Conservation (phyloP, 164 flowering plant species). For the Buxus sempervirens region DNA sequence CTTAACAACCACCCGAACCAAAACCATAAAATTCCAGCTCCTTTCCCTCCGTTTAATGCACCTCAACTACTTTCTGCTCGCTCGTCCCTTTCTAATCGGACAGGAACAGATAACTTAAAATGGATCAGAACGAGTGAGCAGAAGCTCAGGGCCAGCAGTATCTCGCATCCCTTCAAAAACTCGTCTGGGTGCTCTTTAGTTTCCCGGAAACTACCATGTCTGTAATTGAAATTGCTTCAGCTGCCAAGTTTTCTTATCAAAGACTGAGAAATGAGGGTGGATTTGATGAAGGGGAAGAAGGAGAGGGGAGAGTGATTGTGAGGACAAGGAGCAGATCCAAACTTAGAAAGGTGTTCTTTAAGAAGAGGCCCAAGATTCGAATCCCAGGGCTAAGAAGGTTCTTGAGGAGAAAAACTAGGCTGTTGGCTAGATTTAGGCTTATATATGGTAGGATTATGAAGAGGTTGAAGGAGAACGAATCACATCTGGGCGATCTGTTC, state of each 20-base stretch:
- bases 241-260: constrained; percentile 28
- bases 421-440: constrained; percentile 20
- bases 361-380: constrained; percentile 20
- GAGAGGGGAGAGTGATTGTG: constrained; percentile 1
- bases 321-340: constrained; percentile 16
- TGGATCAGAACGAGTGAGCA: not conserved
- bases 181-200: constrained; percentile 3
- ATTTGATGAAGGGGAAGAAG: constrained; percentile 18
- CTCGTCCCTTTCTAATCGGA: constrained; percentile 1
- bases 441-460: constrained; percentile 21
- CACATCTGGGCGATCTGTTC: constrained; percentile 29
- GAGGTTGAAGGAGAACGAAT: constrained; percentile 31
- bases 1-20: too few species aligned
- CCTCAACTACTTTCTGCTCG: too few species aligned
- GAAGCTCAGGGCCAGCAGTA: not conserved
- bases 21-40: too few species aligned
- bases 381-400: constrained; percentile 29
- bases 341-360: constrained; percentile 12
- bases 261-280: constrained; percentile 29
- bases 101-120: not conserved
- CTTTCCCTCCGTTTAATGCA: too few species aligned
- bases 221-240: constrained; percentile 20
- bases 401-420: constrained; percentile 19
- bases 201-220: not conserved
- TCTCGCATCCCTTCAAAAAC: constrained; percentile 4